phyloP scores from a whole-genome alignment of 192 early-diverging fungal species.

The Anaeromyces robustus region DNA sequence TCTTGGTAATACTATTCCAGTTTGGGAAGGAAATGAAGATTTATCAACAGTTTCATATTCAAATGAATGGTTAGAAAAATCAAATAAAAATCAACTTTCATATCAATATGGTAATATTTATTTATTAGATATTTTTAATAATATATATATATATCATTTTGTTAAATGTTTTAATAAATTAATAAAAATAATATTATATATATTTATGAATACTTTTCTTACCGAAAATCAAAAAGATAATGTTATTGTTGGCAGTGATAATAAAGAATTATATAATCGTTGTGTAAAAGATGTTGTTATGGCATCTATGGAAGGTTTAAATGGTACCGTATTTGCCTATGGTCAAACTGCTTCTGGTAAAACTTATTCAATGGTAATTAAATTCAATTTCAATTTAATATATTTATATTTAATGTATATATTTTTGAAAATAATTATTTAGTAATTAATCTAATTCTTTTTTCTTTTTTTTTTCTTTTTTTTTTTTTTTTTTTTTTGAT shows the following conservation, averaged over 20 bases:
- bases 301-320: conserved; percentile 13
- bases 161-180: too few relatives aligned
- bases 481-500: too few relatives aligned
- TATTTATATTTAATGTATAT: too few relatives aligned
- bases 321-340: conserved; percentile 39
- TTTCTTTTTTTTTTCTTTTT: too few relatives aligned
- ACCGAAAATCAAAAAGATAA: too few relatives aligned
- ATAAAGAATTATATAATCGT: not conserved
- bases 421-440: too few relatives aligned
- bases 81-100: not conserved
- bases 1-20: not conserved
- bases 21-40: not conserved
- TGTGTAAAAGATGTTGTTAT: not conserved
- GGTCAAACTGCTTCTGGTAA: conserved; percentile 34
- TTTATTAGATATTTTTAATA: not conserved
- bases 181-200: too few relatives aligned
- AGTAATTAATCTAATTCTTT: too few relatives aligned
- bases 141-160: not conserved
- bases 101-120: not conserved
- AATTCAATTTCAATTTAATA: too few relatives aligned
- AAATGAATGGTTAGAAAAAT: not conserved
- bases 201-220: too few relatives aligned
- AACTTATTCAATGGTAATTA: conserved; percentile 41
- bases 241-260: not conserved
- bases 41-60: not conserved